Conservation (phyloP, 2,329 filamentous ascomycete species). For the Colletotrichum paranaense region DNA sequence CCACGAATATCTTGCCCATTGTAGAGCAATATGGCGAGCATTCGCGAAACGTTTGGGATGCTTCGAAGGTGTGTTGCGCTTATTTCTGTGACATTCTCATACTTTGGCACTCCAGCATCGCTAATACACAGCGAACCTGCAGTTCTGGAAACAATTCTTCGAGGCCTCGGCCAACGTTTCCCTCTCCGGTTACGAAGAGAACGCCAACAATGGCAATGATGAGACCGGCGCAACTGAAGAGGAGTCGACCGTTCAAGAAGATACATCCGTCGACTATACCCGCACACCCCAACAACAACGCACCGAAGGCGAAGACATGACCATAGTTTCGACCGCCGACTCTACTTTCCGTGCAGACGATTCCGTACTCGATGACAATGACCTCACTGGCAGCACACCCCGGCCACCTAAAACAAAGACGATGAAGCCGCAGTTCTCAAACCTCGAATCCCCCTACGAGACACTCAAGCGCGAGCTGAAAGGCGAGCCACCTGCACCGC, state of each 20-base stretch:
- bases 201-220: constrained; percentile 75
- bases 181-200: constrained; percentile 92
- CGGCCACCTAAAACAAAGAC: constrained; percentile 65
- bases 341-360: constrained; percentile 63
- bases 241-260: constrained; percentile 67
- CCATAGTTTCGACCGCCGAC: constrained; percentile 46
- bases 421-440: constrained; percentile 66
- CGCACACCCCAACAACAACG: constrained; percentile 44
- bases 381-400: constrained; percentile 76
- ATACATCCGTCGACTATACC: constrained; percentile 56
- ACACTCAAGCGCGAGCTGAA: constrained; percentile 75
- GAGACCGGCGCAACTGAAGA: constrained; percentile 61
- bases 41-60: constrained; percentile 94
- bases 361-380: constrained; percentile 74
- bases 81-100: neutral
- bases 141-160: constrained; percentile 99
- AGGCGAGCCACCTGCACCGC: constrained; percentile 45
- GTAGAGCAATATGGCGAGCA: constrained; percentile 97
- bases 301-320: constrained; percentile 48
- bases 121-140: constrained; percentile 25
- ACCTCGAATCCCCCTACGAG: constrained; percentile 83
- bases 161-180: constrained; percentile 98
- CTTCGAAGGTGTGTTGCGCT: constrained; percentile 77
- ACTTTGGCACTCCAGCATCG: neutral
- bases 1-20: constrained; percentile 89